A percentile compares a stretch with the other conserved stretches of the same genome.
phyloP scores from a whole-genome alignment of 83 land plant genomes.

The Diphasiastrum complanatum region DNA sequence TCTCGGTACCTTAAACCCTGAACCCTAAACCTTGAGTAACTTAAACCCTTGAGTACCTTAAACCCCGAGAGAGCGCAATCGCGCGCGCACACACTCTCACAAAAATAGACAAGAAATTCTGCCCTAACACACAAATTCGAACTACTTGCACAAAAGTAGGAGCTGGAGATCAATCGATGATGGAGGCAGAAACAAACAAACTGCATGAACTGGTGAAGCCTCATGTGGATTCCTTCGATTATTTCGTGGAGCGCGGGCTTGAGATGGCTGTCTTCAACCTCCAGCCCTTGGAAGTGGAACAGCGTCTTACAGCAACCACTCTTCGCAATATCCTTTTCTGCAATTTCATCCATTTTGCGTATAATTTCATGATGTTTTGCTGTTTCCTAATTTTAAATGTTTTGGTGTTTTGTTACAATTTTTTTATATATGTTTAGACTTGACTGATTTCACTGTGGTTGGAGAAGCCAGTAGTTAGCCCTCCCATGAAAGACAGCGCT shows the following conservation, averaged over 20 bases:
- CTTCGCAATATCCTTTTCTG: slow-evolving; percentile 77
- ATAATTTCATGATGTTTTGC: too few relatives aligned
- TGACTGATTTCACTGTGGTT: slow-evolving; percentile 49
- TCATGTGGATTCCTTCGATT: slow-evolving; percentile 81
- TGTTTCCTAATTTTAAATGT: not conserved
- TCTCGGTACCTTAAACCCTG: too few relatives aligned
- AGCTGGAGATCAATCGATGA: not conserved
- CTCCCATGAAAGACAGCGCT: slow-evolving; percentile 44
- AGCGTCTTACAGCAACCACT: slow-evolving; percentile 30
- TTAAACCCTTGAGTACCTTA: too few relatives aligned
- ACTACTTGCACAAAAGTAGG: too few relatives aligned
- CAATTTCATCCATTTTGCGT: not conserved
- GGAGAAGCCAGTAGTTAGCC: slow-evolving; percentile 43
- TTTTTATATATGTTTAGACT: too few relatives aligned
- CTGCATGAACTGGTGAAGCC: slow-evolving; percentile 53
- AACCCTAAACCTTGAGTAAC: too few relatives aligned
- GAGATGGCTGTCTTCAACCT: slow-evolving; percentile 31
- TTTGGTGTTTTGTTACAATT: too few relatives aligned
- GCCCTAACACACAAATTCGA: too few relatives aligned
- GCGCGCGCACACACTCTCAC: too few relatives aligned
- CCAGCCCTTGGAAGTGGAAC: slow-evolving; percentile 40
- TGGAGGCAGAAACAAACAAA: slow-evolving; percentile 9
- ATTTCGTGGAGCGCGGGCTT: slow-evolving; percentile 60
- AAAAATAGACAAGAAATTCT: too few relatives aligned
- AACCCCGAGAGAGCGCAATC: too few relatives aligned